phyloP scores from a whole-genome alignment of 75 land plant genomes.

The Cryptomeria japonica region DNA sequence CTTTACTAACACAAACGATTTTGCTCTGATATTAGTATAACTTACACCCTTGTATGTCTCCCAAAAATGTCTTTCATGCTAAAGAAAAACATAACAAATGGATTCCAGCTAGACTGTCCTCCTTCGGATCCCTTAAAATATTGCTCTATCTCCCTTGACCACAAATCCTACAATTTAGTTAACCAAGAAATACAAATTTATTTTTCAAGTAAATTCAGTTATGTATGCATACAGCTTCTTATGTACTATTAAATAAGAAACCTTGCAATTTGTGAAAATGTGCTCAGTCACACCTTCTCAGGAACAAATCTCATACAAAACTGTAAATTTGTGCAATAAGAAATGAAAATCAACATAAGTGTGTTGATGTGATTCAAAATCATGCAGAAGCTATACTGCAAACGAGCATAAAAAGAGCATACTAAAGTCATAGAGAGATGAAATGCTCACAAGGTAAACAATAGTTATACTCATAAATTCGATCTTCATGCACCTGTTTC shows the following conservation, averaged over 20 bases:
- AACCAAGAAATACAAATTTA: not conserved
- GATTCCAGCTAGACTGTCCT: not conserved
- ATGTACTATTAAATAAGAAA: not conserved
- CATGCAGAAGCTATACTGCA: not conserved
- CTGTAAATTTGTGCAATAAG: not conserved
- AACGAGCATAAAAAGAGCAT: not conserved
- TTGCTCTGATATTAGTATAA: not conserved
- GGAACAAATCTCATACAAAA: not conserved
- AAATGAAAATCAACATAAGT: not conserved
- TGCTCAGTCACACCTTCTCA: not conserved
- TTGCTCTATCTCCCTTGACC: not conserved
- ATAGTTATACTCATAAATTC: slow-evolving; percentile 39
- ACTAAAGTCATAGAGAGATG: not conserved
- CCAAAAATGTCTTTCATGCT: not conserved
- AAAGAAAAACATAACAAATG: not conserved
- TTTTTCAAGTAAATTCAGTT: not conserved
- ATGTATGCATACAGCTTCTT: not conserved
- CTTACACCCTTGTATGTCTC: not conserved
- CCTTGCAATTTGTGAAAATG: not conserved
- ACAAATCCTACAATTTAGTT: not conserved
- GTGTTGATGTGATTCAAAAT: not conserved
- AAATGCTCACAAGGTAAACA: slow-evolving; percentile 39
- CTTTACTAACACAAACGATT: not conserved
- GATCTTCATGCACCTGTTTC: slow-evolving; percentile 38
- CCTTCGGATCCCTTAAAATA: not conserved